These are phyloP conservation scores for Paecilomyces formosus DNA, from an alignment of 2,329 filamentous ascomycete genomes.

Conservation along the genomic window DNA sequence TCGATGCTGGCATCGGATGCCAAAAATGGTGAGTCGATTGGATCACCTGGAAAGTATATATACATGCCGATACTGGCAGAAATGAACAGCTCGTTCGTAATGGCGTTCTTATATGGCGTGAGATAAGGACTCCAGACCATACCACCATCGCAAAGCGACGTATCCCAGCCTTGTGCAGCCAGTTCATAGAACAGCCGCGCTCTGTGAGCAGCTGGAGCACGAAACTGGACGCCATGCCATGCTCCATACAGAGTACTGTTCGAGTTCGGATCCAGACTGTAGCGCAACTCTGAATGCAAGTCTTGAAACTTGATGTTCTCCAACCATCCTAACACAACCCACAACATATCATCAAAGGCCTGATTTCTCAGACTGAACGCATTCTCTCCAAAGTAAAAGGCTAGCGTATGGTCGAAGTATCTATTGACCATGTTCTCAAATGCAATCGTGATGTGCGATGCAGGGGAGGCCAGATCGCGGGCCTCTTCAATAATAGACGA, in stretches of 20 bases:
- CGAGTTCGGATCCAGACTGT: slow-evolving; percentile 24
- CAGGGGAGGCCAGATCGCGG: slow-evolving; percentile 1
- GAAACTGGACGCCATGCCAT: slow-evolving; percentile 75
- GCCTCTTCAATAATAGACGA: slow-evolving; percentile 11
- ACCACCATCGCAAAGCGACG: slow-evolving; percentile 70
- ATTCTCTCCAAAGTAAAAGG: slow-evolving; percentile 84
- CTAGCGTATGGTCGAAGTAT: slow-evolving; percentile 69
- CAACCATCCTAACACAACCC: slow-evolving; percentile 89
- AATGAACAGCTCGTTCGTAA: slow-evolving; percentile 88
- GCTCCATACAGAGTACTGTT: slow-evolving; percentile 13
- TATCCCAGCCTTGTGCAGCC: slow-evolving; percentile 73
- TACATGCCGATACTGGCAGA: slow-evolving; percentile 85
- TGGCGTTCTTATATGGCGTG: slow-evolving; percentile 86
- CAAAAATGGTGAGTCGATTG: slow-evolving; percentile 62
- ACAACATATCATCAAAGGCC: slow-evolving; percentile 90
- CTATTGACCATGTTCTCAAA: slow-evolving; percentile 74
- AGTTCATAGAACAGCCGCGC: slow-evolving; percentile 81
- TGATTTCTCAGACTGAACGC: slow-evolving; percentile 64
- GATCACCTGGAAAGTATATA: slow-evolving; percentile 74
- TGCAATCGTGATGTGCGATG: slow-evolving; percentile 30
- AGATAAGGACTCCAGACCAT: slow-evolving; percentile 85
- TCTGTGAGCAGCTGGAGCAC: slow-evolving; percentile 70
- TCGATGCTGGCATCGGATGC: slow-evolving; percentile 11
- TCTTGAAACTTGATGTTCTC: slow-evolving; percentile 71
- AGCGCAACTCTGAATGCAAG: slow-evolving; percentile 59